Base-by-base conservation (phyloP, 2,329 filamentous ascomycete species). In the Cephalotrichum gorgonifer region DNA sequence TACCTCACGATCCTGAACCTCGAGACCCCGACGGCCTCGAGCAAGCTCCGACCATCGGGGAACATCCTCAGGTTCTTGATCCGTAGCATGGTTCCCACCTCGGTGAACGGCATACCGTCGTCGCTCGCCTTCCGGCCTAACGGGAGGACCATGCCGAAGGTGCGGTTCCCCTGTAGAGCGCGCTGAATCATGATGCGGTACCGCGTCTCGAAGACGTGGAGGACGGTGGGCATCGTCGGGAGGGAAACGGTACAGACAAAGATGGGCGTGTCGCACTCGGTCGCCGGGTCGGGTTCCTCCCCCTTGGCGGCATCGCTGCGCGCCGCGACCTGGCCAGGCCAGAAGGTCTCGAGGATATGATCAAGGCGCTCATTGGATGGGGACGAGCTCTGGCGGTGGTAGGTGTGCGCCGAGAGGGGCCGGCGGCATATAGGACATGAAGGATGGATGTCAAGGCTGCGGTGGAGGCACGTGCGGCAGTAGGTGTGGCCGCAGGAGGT, bases 131-230 rank as follows among this genome's bases (percentile, higher is more conserved):
- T 54, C 48, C 67, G 70, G 50, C 54, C 62, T 44, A 67, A 86
- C 53, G 82, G 81, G 59, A 87, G 75, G 17, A 95, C 76, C 86
- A 95, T 95, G 23, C 90, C 90, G 59, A 96, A 95, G 23, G 80
- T 86, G 14, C 79, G 73, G 52, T 85, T 79, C 0, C 81, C 80
- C 53, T 89, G 84, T 48, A 94, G 70, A 0, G 81, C 85, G 31
- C 88, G 79, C 43, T 85, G 77, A 33, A 95, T 84, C 88, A 95
- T 93, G n/a, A 93, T 72, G 7, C 88, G 80, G 61, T 95, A 95
- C 6, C 86, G 78, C n/a, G 87, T 86, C 62, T 95, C 90, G 60
- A 95, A 95, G n/a, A 96, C 79, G 57, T 94, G 86, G 3, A 95
- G 70, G 56, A 93, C 93, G 0, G 87, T 90, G 0, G 85, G 88